phyloP scores from a whole-genome alignment of 768 basidiomycete species.

The Mycena chlorophos region DNA sequence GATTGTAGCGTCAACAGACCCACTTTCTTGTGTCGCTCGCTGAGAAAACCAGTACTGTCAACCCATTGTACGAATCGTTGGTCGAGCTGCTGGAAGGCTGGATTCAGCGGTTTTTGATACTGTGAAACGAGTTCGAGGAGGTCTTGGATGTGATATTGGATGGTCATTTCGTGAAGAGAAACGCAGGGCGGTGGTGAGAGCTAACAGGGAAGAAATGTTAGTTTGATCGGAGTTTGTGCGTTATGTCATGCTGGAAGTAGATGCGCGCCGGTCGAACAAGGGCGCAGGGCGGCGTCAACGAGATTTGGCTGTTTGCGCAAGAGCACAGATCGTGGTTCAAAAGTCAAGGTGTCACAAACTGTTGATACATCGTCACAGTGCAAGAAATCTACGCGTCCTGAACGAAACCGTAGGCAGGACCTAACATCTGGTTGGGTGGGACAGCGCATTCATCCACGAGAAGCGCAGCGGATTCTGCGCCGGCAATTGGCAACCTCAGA shows the following conservation, averaged over 20 bases:
- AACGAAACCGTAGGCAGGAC: conserved; percentile 22
- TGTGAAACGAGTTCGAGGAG: conserved; percentile 11
- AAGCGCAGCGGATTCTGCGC: conserved; percentile 26
- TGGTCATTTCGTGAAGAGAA: conserved; percentile 5
- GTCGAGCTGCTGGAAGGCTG: conserved; percentile 17
- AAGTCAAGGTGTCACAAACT: too few relatives aligned
- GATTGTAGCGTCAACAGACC: neutral
- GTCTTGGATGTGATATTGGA: conserved; percentile 15
- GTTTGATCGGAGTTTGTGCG: too few relatives aligned
- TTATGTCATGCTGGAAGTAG: too few relatives aligned
- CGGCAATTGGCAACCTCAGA: conserved; percentile 29
- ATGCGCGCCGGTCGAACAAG: too few relatives aligned
- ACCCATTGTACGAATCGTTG: conserved; percentile 22
- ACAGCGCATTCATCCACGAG: conserved; percentile 27
- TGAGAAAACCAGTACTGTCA: conserved; percentile 21
- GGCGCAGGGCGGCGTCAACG: too few relatives aligned
- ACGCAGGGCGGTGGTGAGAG: neutral
- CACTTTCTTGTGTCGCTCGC: conserved; percentile 20
- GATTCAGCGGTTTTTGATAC: conserved; percentile 20
- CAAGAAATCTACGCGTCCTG: too few relatives aligned
- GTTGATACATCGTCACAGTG: too few relatives aligned
- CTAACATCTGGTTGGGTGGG: conserved; percentile 30
- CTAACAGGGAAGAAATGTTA: neutral
- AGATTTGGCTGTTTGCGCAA: too few relatives aligned
- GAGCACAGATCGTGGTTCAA: too few relatives aligned